Evolutionary conservation across 2,329 filamentous ascomycete species (phyloP).

Genomic region (Parastagonospora nodorum): DNA sequence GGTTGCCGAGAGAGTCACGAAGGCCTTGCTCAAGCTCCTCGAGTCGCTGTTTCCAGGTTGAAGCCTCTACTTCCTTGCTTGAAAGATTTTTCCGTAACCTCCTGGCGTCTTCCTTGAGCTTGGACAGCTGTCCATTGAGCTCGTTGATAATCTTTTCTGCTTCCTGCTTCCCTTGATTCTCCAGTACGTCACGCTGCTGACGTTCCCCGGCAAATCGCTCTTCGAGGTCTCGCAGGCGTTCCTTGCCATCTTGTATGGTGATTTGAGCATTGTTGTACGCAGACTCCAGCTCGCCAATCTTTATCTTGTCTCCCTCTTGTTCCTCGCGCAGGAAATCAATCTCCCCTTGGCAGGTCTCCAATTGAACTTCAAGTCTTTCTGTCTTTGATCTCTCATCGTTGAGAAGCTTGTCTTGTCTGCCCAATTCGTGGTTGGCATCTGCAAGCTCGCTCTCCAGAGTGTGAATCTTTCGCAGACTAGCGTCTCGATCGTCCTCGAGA

Average conservation of each 20-base stretch:
- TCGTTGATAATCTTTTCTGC: conserved; percentile 93
- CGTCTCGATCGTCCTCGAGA: conserved; percentile 86
- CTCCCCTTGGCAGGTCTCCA: conserved; percentile 89
- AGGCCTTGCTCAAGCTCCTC: conserved; percentile 89
- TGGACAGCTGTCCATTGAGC: conserved; percentile 80
- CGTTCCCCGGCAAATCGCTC: conserved; percentile 79
- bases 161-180: conserved; percentile 89
- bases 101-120: conserved; percentile 83
- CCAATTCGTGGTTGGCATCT: conserved; percentile 84
- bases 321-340: conserved; percentile 95
- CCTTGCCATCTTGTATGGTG: conserved; percentile 81
- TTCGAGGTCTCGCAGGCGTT: conserved; percentile 60
- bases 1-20: conserved; percentile 82
- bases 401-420: conserved; percentile 81
- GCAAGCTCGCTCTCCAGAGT: conserved; percentile 81
- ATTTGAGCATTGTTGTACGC: conserved; percentile 79
- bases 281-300: conserved; percentile 91
- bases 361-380: conserved; percentile 84
- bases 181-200: conserved; percentile 83
- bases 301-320: conserved; percentile 96
- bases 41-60: conserved; percentile 87
- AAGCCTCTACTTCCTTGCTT: conserved; percentile 83
- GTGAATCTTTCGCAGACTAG: conserved; percentile 77
- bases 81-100: conserved; percentile 81
- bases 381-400: conserved; percentile 86